A percentile compares a stretch with the other conserved stretches of the same genome.
Conservation (phyloP, 2,329 filamentous ascomycete species). For the Neonectria magnoliae region DNA sequence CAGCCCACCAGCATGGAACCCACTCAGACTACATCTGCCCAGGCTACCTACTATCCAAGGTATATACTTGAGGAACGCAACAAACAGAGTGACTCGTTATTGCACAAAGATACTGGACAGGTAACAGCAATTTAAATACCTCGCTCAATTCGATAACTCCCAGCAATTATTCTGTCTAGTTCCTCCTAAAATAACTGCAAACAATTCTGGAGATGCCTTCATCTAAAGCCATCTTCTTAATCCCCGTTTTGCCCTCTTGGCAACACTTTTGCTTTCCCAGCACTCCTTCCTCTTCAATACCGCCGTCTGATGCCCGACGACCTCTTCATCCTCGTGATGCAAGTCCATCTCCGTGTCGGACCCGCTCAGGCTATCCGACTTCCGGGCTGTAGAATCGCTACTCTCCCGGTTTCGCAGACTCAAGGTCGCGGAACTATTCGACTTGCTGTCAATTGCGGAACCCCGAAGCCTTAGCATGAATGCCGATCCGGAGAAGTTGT, state of each 20-base stretch:
- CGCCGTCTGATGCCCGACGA: neutral
- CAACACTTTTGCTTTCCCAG: neutral
- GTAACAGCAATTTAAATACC: neutral
- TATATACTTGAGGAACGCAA: no score
- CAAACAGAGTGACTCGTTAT: no score
- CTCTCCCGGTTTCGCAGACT: conserved; percentile 1
- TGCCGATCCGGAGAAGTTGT: neutral
- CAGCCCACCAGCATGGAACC: neutral
- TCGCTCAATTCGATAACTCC: no score
- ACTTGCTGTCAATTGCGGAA: conserved; percentile 8
- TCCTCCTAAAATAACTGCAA: neutral
- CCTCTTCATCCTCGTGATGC: neutral
- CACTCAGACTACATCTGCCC: neutral
- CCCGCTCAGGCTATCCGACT: neutral
- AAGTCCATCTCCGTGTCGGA: neutral
- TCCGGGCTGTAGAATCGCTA: conserved; percentile 15
- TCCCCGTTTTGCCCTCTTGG: conserved; percentile 15
- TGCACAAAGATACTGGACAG: no score
- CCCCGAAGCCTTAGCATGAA: neutral
- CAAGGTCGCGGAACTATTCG: conserved; percentile 10
- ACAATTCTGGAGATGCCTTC: no score
- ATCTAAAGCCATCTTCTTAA: neutral
- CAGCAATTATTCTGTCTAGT: no score
- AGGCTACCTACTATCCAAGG: no score
- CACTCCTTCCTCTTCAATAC: conserved; percentile 29